These are phyloP conservation scores for Xylaria digitata DNA, from an alignment of 2,329 filamentous ascomycete genomes.

Conservation along the genomic window DNA sequence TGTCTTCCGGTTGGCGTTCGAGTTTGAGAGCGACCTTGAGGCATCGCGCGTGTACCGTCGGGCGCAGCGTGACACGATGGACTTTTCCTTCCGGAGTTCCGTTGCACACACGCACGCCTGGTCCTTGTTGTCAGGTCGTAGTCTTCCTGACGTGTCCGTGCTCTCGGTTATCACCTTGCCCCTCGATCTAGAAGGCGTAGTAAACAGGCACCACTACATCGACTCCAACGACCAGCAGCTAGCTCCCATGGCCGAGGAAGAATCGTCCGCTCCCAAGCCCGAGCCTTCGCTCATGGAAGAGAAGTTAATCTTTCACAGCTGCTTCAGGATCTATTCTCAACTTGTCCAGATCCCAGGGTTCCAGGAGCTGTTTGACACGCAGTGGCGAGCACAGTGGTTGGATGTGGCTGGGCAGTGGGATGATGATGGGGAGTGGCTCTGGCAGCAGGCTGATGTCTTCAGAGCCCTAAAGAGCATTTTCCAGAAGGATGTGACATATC, in stretches of 20 bases:
- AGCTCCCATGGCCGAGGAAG: not conserved
- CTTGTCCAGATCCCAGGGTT: constrained; percentile 11
- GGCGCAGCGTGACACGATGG: constrained; percentile 19
- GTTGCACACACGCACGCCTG: constrained; percentile 11
- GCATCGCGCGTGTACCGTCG: constrained; percentile 17
- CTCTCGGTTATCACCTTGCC: constrained; percentile 20
- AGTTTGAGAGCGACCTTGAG: constrained; percentile 21
- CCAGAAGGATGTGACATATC: not conserved
- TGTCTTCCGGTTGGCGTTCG: not conserved
- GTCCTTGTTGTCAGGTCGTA: constrained; percentile 12
- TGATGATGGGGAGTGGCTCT: not conserved
- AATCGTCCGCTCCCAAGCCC: too few relatives aligned
- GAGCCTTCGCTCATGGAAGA: not conserved
- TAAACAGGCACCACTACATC: constrained; percentile 20
- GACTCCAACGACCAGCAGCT: not conserved
- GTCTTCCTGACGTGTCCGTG: constrained; percentile 11
- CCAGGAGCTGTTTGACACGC: constrained; percentile 2
- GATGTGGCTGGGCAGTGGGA: not conserved
- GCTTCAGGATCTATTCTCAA: not conserved
- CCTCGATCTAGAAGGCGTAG: constrained; percentile 16
- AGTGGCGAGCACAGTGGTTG: constrained; percentile 3
- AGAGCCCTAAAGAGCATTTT: constrained; percentile 12
- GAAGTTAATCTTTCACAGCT: constrained; percentile 4
- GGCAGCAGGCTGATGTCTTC: constrained; percentile 3
- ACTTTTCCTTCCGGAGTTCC: constrained; percentile 20